Percentiles rank a stretch among this genome's conserved stretches.
These are phyloP conservation scores for Hirsutella minnesotensis DNA, from an alignment of 2,329 filamentous ascomycete genomes.

Conservation along the genomic window DNA sequence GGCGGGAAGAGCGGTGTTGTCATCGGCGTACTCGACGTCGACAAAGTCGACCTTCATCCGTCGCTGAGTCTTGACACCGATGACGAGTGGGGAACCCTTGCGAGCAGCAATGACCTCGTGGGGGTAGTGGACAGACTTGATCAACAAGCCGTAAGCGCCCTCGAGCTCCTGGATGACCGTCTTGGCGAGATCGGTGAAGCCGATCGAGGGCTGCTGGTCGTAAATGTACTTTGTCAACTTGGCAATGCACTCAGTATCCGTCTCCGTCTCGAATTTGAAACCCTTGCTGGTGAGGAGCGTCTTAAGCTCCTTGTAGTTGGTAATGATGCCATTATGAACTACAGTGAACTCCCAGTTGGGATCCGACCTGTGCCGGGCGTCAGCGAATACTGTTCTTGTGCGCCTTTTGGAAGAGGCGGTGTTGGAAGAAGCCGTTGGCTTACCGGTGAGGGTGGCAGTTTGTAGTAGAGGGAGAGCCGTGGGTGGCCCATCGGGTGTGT, in stretches of 20 bases:
- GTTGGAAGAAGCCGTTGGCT: conserved; percentile 14
- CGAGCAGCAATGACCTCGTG: conserved; percentile 96
- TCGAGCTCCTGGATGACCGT: conserved; percentile 97
- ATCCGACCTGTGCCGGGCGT: conserved; percentile 58
- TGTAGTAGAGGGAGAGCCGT: conserved; percentile 81
- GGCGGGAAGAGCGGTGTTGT: conserved; percentile 71
- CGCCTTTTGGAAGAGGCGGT: no score
- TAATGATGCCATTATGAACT: conserved; percentile 99
- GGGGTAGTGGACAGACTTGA: conserved; percentile 98
- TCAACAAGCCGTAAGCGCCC: conserved; percentile 89
- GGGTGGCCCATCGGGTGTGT: conserved; percentile 98
- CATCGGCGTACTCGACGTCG: conserved; percentile 92
- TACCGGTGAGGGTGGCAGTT: conserved; percentile 99
- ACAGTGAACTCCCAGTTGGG: conserved; percentile 91
- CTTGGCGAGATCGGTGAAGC: conserved; percentile 94
- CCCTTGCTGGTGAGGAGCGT: conserved; percentile 86
- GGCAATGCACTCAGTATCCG: conserved; percentile 97
- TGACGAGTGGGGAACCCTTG: conserved; percentile 94
- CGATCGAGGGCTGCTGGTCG: conserved; percentile 85
- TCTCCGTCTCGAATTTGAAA: conserved; percentile 98
- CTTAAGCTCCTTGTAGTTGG: conserved; percentile 99
- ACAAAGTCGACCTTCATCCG: conserved; percentile 99
- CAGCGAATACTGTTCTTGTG: neutral
- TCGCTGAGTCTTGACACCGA: conserved; percentile 91
- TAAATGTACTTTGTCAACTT: conserved; percentile 98